A percentile compares a stretch with the other conserved stretches of the same genome.
Evolutionary conservation across 306 rosid genomes (phyloP).

Genomic region (Benincasa hispida): DNA sequence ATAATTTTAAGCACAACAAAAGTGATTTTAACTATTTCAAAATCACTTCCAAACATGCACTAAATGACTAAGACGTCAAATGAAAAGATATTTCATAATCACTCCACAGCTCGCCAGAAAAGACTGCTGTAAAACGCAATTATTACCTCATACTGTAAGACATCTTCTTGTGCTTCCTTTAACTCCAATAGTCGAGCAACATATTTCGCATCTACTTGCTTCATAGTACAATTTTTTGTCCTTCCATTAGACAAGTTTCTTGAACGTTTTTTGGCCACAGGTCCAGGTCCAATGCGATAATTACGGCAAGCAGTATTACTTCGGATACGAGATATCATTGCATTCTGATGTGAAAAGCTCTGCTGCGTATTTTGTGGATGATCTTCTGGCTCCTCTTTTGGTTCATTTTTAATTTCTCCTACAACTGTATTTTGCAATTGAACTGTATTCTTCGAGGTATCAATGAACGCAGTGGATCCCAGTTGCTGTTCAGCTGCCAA

Average conservation of each 20-base stretch:
- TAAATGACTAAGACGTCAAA: background rate
- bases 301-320: slow-evolving; percentile 53
- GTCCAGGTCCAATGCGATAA: slow-evolving; percentile 46
- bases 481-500: slow-evolving; percentile 33
- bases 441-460: slow-evolving; percentile 38
- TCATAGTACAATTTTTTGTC: slow-evolving; percentile 39
- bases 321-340: slow-evolving; percentile 61
- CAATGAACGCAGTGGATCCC: slow-evolving; percentile 29
- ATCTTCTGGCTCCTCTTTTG: slow-evolving; percentile 30
- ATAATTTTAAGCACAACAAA: no score
- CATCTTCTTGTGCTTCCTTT: slow-evolving; percentile 71
- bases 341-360: slow-evolving; percentile 42
- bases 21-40: no score
- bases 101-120: background rate
- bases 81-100: background rate
- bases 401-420: slow-evolving; percentile 35
- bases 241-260: slow-evolving; percentile 43
- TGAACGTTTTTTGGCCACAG: slow-evolving; percentile 48
- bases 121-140: background rate
- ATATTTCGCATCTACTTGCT: slow-evolving; percentile 57
- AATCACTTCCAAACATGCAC: no score
- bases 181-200: slow-evolving; percentile 50
- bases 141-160: slow-evolving; percentile 59
- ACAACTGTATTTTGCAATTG: slow-evolving; percentile 28
- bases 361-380: slow-evolving; percentile 36